These are phyloP conservation scores for Lasiosphaeria hispida DNA, from an alignment of 495 filamentous ascomycete genomes.

Conservation along the genomic window DNA sequence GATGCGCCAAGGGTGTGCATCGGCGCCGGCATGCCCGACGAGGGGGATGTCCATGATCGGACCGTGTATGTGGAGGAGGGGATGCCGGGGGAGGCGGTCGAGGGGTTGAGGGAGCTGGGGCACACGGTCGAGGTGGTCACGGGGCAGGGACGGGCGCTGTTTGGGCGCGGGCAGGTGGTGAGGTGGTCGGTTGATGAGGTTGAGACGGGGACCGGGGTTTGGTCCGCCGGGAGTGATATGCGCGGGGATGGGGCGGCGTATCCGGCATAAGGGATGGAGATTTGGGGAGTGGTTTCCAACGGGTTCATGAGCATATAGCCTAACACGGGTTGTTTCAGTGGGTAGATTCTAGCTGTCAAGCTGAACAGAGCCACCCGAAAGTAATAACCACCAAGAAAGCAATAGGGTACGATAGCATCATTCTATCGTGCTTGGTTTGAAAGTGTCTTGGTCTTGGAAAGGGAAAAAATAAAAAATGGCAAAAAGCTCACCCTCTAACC, in stretches of 20 bases:
- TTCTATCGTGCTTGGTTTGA: too few species aligned
- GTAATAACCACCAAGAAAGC: too few species aligned
- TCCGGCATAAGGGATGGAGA: conserved; percentile 45
- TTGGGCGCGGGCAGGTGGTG: conserved; percentile 91
- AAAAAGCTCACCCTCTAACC: too few species aligned
- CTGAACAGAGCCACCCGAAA: too few species aligned
- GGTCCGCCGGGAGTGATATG: conserved; percentile 82
- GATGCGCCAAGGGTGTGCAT: conserved; percentile 88
- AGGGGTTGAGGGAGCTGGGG: conserved; percentile 66
- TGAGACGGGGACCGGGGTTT: conserved; percentile 62
- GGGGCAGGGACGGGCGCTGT: conserved; percentile 67
- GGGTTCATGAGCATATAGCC: conserved; percentile 7
- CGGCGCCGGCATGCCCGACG: conserved; percentile 62
- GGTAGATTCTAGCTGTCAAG: too few species aligned
- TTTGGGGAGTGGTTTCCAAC: conserved; percentile 2
- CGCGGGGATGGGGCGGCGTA: conserved; percentile 84
- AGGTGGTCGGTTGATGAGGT: conserved; percentile 62
- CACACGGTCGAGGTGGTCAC: conserved; percentile 69
- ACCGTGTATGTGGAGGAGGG: conserved; percentile 82
- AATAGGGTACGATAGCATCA: too few species aligned
- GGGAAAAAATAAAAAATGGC: too few species aligned
- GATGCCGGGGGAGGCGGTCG: conserved; percentile 62
- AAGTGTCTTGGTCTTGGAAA: too few species aligned
- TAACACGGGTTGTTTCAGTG: too few species aligned
- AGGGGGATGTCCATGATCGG: conserved; percentile 33